Base-by-base conservation (phyloP, 2,329 filamentous ascomycete genomes). In the Penicillium sp. region DNA sequence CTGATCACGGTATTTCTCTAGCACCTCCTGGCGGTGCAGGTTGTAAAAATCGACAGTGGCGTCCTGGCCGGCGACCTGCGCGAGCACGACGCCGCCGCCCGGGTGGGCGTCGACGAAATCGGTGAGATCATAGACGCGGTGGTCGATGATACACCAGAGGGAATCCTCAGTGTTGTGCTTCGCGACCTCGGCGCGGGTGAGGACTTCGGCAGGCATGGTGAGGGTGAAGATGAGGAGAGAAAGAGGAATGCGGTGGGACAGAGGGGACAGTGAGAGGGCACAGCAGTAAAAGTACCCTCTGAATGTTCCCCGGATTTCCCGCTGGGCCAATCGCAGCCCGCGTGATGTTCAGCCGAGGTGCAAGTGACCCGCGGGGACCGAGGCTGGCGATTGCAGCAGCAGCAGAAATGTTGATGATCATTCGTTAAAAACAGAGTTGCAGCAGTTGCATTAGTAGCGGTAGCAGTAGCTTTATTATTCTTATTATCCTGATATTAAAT, bases 41-140 rank as follows among this genome's bases (percentile, higher is more conserved):
- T 95, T 95, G 83, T 95, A 96, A 74, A 95, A 96, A 50, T 87
- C 88, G 29, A 81, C 77, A 2, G 91, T 96, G 44, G 90, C 90
- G 67, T 96, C 91, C 60, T 84, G 82, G 56, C 91, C 91, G 24
- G 89, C 91, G 41, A 93, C 84, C 73, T 96, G 90, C 47, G 83
- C 81, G 30, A 95, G 83, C 20, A 95, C 90, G 36, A 88, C 85
- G 64, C 86, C 85, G 64, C 90, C 91, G 61, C 90, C 90, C 0
- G 91, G 91, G 66, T 96, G 91, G 18, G 88, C 90, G 68, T 94
- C 89, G 61, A 91, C 73, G 71, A 95, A 96, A 60, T 95, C 90
- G 54, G 86, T 87, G 10, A 92, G 81, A 74, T 96, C 89, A 78
- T 95, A 96, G 67, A 95, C 89, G 65, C 86, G 88, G 74, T 88